Percentiles rank a stretch among this genome's conserved stretches.
Conservation (phyloP, 2,329 filamentous ascomycete genomes). For the Aspergillus texensis region DNA sequence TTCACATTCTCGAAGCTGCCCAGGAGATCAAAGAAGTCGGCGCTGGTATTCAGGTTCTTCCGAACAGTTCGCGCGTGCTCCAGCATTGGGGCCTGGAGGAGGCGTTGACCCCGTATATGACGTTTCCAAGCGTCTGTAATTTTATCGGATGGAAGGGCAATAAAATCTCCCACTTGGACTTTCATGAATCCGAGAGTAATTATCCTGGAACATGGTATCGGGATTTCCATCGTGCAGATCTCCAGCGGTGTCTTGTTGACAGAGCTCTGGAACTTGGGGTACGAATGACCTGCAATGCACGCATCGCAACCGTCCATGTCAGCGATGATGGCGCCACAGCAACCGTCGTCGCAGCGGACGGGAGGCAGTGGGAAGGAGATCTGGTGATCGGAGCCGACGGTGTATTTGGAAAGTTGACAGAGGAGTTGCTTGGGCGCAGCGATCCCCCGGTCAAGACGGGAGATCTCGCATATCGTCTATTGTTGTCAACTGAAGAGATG, state of each 20-base stretch:
- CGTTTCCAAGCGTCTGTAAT: conserved; percentile 48
- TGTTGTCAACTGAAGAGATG: conserved; percentile 53
- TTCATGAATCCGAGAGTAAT: conserved; percentile 43
- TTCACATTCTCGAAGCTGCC: not conserved
- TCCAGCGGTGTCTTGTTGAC: conserved; percentile 53
- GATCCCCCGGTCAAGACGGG: conserved; percentile 56
- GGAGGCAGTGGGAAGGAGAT: conserved; percentile 26
- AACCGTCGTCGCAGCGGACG: conserved; percentile 38
- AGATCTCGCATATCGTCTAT: conserved; percentile 57
- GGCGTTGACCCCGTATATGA: conserved; percentile 43
- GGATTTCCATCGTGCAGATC: conserved; percentile 58
- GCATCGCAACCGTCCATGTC: conserved; percentile 47
- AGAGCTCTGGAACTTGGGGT: conserved; percentile 54
- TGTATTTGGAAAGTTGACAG: conserved; percentile 40
- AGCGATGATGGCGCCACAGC: conserved; percentile 34
- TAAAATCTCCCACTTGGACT: conserved; percentile 52
- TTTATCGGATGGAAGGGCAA: conserved; percentile 59
- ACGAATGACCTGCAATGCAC: conserved; percentile 47
- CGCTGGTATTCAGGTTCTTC: not conserved
- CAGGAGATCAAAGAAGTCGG: not conserved
- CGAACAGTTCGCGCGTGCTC: not conserved
- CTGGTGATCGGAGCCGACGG: conserved; percentile 32
- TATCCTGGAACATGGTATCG: conserved; percentile 49
- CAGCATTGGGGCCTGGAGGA: conserved; percentile 47
- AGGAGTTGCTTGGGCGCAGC: conserved; percentile 43